Percentiles rank a stretch among this genome's conserved stretches.
Evolutionary conservation across 768 basidiomycete species (phyloP).

Genomic region (Pleurotus pulmonarius): DNA sequence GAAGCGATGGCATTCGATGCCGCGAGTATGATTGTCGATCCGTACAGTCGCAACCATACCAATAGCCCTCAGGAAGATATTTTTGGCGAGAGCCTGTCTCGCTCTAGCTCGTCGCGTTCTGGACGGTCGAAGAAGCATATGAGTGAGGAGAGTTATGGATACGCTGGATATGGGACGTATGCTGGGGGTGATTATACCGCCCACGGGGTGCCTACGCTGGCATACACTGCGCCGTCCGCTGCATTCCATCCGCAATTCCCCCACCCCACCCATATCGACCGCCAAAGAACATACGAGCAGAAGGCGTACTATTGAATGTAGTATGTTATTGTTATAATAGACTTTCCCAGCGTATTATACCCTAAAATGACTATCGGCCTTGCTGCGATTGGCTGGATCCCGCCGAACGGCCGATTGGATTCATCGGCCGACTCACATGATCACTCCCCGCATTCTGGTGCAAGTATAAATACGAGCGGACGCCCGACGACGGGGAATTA

Average conservation of each 20-base stretch:
- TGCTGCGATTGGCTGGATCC: neutral
- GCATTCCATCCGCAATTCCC: conserved; percentile 4
- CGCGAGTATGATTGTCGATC: conserved; percentile 15
- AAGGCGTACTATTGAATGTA: neutral
- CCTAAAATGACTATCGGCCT: neutral
- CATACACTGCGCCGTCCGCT: neutral
- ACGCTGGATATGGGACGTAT: conserved; percentile 1
- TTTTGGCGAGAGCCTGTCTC: neutral
- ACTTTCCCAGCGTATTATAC: neutral
- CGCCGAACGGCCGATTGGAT: neutral
- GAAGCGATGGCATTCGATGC: conserved; percentile 55
- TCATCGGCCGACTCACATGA: neutral
- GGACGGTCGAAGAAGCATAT: conserved; percentile 1
- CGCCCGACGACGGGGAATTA: neutral
- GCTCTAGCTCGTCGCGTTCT: neutral
- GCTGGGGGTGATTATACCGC: neutral
- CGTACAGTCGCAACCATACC: neutral
- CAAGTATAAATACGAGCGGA: neutral
- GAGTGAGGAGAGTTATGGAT: conserved; percentile 2
- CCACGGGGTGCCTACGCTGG: neutral
- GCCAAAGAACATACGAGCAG: neutral
- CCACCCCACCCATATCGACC: neutral
- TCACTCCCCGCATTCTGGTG: neutral
- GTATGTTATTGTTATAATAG: neutral
- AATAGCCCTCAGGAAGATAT: neutral